Evolutionary conservation across 352 stramenopile species (phyloP).

Genomic region (Phytophthora europaea): DNA sequence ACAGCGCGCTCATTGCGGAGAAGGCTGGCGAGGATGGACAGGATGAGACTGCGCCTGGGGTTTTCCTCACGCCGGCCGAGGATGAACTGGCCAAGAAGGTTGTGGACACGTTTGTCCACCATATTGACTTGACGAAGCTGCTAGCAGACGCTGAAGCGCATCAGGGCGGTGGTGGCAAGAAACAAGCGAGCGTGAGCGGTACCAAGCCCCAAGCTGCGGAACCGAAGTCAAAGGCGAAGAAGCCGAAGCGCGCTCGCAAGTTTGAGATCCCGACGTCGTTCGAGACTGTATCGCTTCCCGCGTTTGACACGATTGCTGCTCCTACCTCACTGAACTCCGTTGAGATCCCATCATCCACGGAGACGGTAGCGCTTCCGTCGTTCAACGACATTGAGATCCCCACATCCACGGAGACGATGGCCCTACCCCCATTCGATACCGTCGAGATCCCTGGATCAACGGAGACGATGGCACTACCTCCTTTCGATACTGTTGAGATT

Average conservation of each 20-base stretch:
- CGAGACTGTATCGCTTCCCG: constrained; percentile 28
- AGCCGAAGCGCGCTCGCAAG: constrained; percentile 37
- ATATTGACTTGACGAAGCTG: constrained; percentile 51
- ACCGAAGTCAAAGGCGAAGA: constrained; percentile 25
- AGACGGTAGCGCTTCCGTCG: constrained; percentile 19
- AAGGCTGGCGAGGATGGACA: constrained; percentile 18
- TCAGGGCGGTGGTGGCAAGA: constrained; percentile 26
- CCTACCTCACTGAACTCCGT: constrained; percentile 15
- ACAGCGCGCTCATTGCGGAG: constrained; percentile 34
- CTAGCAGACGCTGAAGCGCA: constrained; percentile 39
- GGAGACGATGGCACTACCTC: neutral
- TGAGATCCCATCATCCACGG: constrained; percentile 20
- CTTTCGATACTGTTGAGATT: neutral
- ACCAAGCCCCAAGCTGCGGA: constrained; percentile 7
- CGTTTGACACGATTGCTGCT: constrained; percentile 16
- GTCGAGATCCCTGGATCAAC: neutral
- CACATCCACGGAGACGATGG: constrained; percentile 16
- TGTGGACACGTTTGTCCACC: constrained; percentile 50
- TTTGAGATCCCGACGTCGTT: constrained; percentile 44
- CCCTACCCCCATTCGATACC: neutral
- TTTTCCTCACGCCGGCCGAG: constrained; percentile 44
- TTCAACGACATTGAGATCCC: constrained; percentile 13
- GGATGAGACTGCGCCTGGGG: constrained; percentile 22
- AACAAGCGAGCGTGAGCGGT: neutral
- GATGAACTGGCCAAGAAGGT: constrained; percentile 42